Percentiles rank a stretch among this genome's conserved stretches.
phyloP scores from a whole-genome alignment of 257 asterid species.

The Solanum corneliomulleri region DNA sequence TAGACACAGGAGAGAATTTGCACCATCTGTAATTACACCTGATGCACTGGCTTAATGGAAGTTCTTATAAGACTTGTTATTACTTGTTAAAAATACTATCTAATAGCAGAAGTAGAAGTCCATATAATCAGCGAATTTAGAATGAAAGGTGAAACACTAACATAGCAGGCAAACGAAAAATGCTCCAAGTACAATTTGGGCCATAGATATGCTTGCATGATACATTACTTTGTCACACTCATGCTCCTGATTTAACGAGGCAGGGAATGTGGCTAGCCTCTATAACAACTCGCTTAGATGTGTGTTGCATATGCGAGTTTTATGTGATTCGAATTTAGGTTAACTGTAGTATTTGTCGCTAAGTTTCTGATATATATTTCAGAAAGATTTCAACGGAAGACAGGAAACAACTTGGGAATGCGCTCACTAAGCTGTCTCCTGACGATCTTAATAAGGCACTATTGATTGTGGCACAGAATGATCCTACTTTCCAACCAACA shows the following conservation, averaged over 20 bases:
- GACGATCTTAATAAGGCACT: slow-evolving; percentile 72
- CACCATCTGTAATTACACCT: neutral
- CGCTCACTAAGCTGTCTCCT: slow-evolving; percentile 48
- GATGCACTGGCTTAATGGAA: neutral
- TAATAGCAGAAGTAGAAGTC: neutral
- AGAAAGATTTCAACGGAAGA: slow-evolving; percentile 80
- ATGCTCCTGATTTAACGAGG: neutral
- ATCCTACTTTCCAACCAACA: slow-evolving; percentile 44
- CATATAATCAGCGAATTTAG: neutral
- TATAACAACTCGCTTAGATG: neutral
- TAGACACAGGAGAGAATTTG: neutral
- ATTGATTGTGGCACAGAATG: slow-evolving; percentile 47
- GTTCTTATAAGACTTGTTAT: neutral
- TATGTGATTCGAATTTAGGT: neutral
- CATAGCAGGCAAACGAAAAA: neutral
- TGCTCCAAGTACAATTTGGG: neutral
- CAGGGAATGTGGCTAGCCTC: neutral
- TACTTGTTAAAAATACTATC: neutral
- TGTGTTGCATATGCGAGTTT: neutral
- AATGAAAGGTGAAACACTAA: neutral
- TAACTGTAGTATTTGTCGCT: neutral
- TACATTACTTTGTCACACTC: neutral
- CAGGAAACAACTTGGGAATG: slow-evolving; percentile 66
- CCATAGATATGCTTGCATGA: neutral
- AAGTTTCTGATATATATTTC: slow-evolving; percentile 1